Percentiles rank a stretch among this genome's conserved stretches.
Conservation (phyloP, 768 basidiomycete species). For the Auriscalpium orientale region DNA sequence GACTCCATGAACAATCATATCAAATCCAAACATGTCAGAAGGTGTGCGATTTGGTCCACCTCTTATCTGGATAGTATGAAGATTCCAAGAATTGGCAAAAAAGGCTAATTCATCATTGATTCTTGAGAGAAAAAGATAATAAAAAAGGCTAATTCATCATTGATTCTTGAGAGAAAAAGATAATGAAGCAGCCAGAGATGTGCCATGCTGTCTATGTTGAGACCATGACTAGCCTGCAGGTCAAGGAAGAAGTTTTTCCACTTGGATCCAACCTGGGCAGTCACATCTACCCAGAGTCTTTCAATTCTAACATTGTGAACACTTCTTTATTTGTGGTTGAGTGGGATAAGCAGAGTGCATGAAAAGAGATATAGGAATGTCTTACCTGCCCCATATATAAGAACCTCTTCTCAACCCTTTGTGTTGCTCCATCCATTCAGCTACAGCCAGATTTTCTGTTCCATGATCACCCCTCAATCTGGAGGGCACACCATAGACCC, state of each 20-base stretch:
- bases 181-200: conserved; percentile 19
- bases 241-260: conserved; percentile 14
- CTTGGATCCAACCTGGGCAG: conserved; percentile 15
- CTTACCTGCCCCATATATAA: conserved; percentile 21
- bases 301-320: conserved; percentile 21
- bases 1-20: conserved; percentile 2
- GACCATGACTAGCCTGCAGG: conserved; percentile 13
- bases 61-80: conserved; percentile 10
- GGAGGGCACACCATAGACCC: conserved; percentile 23
- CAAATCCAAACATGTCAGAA: conserved; percentile 16
- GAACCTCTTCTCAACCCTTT: conserved; percentile 15
- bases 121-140: conserved; percentile 18
- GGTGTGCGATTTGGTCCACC: conserved; percentile 15
- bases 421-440: conserved; percentile 15
- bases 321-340: conserved; percentile 6
- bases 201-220: neutral
- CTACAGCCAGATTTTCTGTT: conserved; percentile 19
- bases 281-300: conserved; percentile 20
- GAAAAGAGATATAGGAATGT: neutral
- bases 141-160: conserved; percentile 15
- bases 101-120: conserved; percentile 13
- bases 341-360: neutral
- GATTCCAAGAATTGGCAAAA: conserved; percentile 17
- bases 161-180: conserved; percentile 19
- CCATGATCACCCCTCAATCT: conserved; percentile 21